Conservation (phyloP, 768 basidiomycete species). For the Sporobolomyces pararoseus region DNA sequence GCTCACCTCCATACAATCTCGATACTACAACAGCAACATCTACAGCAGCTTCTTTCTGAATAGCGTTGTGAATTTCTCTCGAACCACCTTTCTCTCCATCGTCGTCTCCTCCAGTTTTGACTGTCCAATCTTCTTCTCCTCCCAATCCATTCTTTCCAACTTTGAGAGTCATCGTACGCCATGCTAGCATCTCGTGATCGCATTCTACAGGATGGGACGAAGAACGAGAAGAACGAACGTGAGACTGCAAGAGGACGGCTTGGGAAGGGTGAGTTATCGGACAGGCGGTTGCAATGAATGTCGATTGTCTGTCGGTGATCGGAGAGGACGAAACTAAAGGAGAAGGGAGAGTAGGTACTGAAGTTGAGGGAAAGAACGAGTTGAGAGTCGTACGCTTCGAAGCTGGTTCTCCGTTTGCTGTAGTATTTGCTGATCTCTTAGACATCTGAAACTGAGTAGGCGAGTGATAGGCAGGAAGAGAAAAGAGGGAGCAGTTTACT, state of each 20-base stretch:
- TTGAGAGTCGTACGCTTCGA: slow-evolving; percentile 31
- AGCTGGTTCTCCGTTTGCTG: not conserved
- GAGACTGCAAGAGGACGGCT: slow-evolving; percentile 6
- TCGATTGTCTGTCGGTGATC: slow-evolving; percentile 68
- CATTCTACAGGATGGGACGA: slow-evolving; percentile 45
- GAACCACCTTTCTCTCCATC: slow-evolving; percentile 66
- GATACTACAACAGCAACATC: slow-evolving; percentile 77
- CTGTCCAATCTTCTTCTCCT: slow-evolving; percentile 72
- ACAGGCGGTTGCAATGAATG: slow-evolving; percentile 66
- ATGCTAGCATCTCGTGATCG: slow-evolving; percentile 67
- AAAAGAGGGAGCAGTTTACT: not conserved
- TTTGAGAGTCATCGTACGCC: slow-evolving; percentile 72
- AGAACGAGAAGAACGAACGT: slow-evolving; percentile 9
- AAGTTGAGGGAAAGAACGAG: slow-evolving; percentile 22
- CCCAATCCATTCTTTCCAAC: slow-evolving; percentile 62
- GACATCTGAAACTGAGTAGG: not conserved
- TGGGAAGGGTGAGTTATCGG: slow-evolving; percentile 54
- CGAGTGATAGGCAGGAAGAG: not conserved
- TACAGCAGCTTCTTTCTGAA: slow-evolving; percentile 59
- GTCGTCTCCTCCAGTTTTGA: slow-evolving; percentile 63
- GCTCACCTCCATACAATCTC: slow-evolving; percentile 60
- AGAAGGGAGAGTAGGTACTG: slow-evolving; percentile 45
- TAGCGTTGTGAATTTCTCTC: slow-evolving; percentile 4
- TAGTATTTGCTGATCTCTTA: not conserved
- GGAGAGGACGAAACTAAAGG: slow-evolving; percentile 59